Base-by-base conservation (phyloP, 108 stramenopile species). In the Cylindrotheca closterium region DNA sequence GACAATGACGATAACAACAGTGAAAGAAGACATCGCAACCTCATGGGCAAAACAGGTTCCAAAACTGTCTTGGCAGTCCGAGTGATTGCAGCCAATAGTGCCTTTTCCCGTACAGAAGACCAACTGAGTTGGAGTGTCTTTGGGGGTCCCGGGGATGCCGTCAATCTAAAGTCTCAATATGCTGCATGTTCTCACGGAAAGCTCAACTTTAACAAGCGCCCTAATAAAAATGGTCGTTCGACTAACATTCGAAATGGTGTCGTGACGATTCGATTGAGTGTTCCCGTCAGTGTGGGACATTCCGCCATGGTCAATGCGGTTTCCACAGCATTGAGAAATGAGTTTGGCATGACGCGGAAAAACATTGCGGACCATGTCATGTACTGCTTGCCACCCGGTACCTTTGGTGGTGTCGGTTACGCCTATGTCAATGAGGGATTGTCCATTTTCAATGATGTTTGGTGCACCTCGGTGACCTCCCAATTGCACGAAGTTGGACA, bases 321-420 rank as follows among this genome's bases (percentile, higher is more conserved):
- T 28, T 2, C 24, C 3, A 4, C 15, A 10, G 34, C 4, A 4
- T 18, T 42, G 8, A 7, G 8, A 19, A 21, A 10, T 27, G 3
- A 37, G 3, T 31, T 58, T 21, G 33, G 33, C 3, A 42, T n/a
- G 5, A 42, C 7, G 7, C 10, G 15, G 29, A 3, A 30, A 37
- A 37, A 58, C 18, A 30, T 58, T 58, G 58, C 58, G 30, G 47
- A 62, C 37, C 48, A 62, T 37, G 74, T 79, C 54, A 72, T 75
- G 66, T 54, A 73, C 22, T 77, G 76, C 54, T 33, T 84, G 18
- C 83, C 82, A 28, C 63, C 65, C 18, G 82, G 82, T 2, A 74
- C 56, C 18, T 65, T 56, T 47, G 15, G 15, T 7, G 10, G 15
- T 7, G 7, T 42, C 10, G 37, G 10, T 15, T 42, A 10, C 15